A percentile compares a stretch with the other conserved stretches of the same genome.
phyloP scores from a whole-genome alignment of 176 grass and related monocot species.

The Ensete glaucum region DNA sequence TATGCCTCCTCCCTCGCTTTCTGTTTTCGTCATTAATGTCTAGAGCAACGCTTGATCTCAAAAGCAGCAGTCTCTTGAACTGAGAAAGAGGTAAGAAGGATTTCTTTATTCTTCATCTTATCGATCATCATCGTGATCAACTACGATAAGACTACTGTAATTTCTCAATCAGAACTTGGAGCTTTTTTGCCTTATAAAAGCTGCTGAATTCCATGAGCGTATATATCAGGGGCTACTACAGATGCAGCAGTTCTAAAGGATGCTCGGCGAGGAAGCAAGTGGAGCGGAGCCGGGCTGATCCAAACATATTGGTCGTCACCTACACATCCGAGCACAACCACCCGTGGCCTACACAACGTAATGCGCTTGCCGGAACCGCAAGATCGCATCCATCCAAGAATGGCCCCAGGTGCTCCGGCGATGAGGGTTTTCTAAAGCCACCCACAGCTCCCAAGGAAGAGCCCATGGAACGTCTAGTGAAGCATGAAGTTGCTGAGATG shows the following conservation, averaged over 20 bases:
- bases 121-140: not conserved
- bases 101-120: no score
- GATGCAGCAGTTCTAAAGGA: slow-evolving; percentile 93
- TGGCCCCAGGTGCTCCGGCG: slow-evolving; percentile 31
- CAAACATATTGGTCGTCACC: slow-evolving; percentile 86
- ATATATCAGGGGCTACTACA: slow-evolving; percentile 73
- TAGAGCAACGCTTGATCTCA: no score
- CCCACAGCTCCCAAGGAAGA: slow-evolving; percentile 39
- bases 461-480: slow-evolving; percentile 22
- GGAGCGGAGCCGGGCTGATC: slow-evolving; percentile 79
- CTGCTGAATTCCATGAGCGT: not conserved
- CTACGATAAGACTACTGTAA: not conserved
- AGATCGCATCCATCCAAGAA: slow-evolving; percentile 44
- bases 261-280: slow-evolving; percentile 94
- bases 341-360: slow-evolving; percentile 93
- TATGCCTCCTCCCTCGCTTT: no score
- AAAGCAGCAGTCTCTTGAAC: no score
- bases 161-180: not conserved
- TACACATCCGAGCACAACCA: slow-evolving; percentile 98
- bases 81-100: no score
- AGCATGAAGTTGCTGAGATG: not conserved
- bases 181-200: not conserved
- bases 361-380: slow-evolving; percentile 73
- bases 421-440: slow-evolving; percentile 26
- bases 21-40: no score